These are phyloP conservation scores for Vitis rupestris DNA, from an alignment of 164 flowering plant genomes.

Conservation along the genomic window DNA sequence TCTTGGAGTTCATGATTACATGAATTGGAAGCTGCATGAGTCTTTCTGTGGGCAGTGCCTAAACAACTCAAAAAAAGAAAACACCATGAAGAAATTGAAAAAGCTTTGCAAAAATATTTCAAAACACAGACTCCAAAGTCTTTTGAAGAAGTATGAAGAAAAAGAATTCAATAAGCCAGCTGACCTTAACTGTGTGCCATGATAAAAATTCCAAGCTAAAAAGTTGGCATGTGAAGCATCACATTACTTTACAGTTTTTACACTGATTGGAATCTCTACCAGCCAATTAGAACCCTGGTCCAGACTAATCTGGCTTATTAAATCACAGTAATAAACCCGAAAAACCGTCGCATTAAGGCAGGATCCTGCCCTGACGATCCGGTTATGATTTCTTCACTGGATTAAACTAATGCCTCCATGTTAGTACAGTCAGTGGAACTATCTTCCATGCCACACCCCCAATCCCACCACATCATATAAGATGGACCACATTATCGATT, in stretches of 20 bases:
- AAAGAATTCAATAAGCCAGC: background rate
- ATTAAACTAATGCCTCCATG: conserved; percentile 16
- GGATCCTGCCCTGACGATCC: conserved; percentile 45
- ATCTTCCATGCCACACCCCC: conserved; percentile 20
- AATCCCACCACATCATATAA: conserved; percentile 30
- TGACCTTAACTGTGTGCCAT: background rate
- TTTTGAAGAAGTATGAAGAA: background rate
- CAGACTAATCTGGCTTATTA: conserved; percentile 14
- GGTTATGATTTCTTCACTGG: conserved; percentile 16
- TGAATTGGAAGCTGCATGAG: conserved; percentile 15
- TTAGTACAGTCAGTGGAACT: conserved; percentile 22
- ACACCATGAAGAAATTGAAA: background rate
- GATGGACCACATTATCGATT: conserved; percentile 42
- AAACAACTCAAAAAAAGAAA: background rate
- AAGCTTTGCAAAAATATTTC: no score
- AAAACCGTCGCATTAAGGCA: conserved; percentile 21
- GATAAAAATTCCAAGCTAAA: background rate
- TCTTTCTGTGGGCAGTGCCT: conserved; percentile 2
- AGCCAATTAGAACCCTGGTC: conserved; percentile 18
- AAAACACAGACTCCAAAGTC: conserved; percentile 18
- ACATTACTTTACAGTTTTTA: conserved; percentile 13
- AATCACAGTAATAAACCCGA: conserved; percentile 14
- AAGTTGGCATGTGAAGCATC: conserved; percentile 30
- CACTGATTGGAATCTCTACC: conserved; percentile 14
- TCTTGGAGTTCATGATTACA: conserved; percentile 14